Evolutionary conservation across 805 yeast genomes (phyloP).

Genomic region (Metschnikowia hibisci): DNA sequence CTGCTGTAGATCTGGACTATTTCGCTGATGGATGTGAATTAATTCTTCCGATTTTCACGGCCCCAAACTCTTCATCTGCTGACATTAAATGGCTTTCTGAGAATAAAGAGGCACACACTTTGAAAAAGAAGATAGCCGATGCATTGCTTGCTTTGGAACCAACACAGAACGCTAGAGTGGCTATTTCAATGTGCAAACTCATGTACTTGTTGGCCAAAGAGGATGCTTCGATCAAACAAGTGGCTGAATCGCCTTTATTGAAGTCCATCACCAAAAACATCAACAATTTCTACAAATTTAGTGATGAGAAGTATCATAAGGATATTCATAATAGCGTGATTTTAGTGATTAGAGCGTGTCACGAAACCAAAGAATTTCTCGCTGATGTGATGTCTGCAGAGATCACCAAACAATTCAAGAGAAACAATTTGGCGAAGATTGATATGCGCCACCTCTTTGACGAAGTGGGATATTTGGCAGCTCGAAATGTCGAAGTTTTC

Average conservation of each 20-base stretch:
- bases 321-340: slow-evolving; percentile 33
- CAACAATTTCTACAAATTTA: slow-evolving; percentile 22
- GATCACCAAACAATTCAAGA: slow-evolving; percentile 33
- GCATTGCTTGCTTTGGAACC: slow-evolving; percentile 37
- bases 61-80: slow-evolving; percentile 23
- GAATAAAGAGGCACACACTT: slow-evolving; percentile 14
- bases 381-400: slow-evolving; percentile 49
- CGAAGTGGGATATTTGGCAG: slow-evolving; percentile 47
- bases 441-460: slow-evolving; percentile 41
- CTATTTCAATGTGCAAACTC: slow-evolving; percentile 46
- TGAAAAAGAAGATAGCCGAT: slow-evolving; percentile 38
- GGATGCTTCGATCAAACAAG: slow-evolving; percentile 33
- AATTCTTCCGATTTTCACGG: slow-evolving; percentile 52
- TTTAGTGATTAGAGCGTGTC: slow-evolving; percentile 60
- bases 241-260: slow-evolving; percentile 48
- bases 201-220: slow-evolving; percentile 51
- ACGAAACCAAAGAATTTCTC: slow-evolving; percentile 56
- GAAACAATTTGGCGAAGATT: slow-evolving; percentile 4
- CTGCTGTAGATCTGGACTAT: slow-evolving; percentile 46
- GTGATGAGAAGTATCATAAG: slow-evolving; percentile 15
- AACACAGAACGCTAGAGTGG: slow-evolving; percentile 7
- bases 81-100: slow-evolving; percentile 15
- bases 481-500: slow-evolving; percentile 47
- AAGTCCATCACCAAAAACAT: slow-evolving; percentile 45
- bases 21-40: slow-evolving; percentile 54